Base-by-base conservation (phyloP, 2,329 filamentous ascomycete species). In the Exophiala lecanii-corni region DNA sequence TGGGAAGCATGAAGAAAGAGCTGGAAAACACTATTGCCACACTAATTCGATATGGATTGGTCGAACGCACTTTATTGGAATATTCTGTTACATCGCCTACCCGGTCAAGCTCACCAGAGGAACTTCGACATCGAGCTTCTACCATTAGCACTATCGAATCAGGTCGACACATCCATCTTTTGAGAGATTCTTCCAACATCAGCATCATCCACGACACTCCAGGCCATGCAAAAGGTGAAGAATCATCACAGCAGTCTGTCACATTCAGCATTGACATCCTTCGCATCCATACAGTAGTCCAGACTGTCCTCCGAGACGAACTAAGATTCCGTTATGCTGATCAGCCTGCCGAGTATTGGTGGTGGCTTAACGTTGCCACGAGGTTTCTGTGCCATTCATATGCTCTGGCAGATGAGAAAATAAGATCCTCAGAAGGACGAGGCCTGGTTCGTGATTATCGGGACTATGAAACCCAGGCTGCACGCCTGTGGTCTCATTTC, bases 271-370 rank as follows among this genome's bases (percentile, higher is more conserved):
- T 71, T 36, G 70, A 73, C 42, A 60, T 70, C 25, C 57, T 72
- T 26, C 71, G 69, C 40, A 65, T 72, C 4, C 70, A 73, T 48
- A 69, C 63, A 19, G 69, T 72, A 2, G 68, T 72, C 1, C 70
- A 73, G 44, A 62, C 60, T 4, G 71, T 72, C 33, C 69, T 67
- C 48, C 65, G 69, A 10, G 69, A 72, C 49, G 68, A 70, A 41
- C 58, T 73, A 9, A 66, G 61, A 32, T 35, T 45, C 15, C 41
- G 41, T 17, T 45, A 32, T 17, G 41, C 45, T 15, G 62, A 45
- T 26, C 38, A 39, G 18, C 39, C 43, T n/a, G 54, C 58, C 21
- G 59, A 63, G 0, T 70, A 67, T 25, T 60, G 66, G 33, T 63
- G 62, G 36, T 72, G 69, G 68, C 57, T 73, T 13, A 55, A 61